Base-by-base conservation (phyloP, 371 early-diverging fungal genomes). In the Blastocladiella emersonii region DNA sequence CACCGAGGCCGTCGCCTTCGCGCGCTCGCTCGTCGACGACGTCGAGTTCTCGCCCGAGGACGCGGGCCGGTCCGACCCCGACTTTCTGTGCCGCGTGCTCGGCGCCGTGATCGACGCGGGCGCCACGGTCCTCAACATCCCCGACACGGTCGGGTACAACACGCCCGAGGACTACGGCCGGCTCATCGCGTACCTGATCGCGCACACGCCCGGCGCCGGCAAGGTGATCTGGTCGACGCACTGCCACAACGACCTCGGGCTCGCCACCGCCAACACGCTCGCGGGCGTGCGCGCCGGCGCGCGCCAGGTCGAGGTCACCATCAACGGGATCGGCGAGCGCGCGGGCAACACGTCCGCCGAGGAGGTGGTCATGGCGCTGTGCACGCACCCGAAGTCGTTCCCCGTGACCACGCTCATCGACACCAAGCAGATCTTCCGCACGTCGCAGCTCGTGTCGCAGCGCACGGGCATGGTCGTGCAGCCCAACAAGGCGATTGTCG, bases 271-370 rank as follows among this genome's bases (percentile, higher is more conserved):
- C 43, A 96, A 96, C 71, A 91, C 95, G 0, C 76, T 96, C 27
- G 84, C 93, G 43, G 97, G 93, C 63, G 78, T 96, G 44, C 66
- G 65, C 48, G 89, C 88, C 69, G 97, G 97, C 55, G 94, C 93
- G 17, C 83, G 95, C 17, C 97, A 96, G 70, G 93, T 95, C 8
- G 97, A 96, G 70, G 95, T 95, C 25, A 92, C 97, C 0, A 88
- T 96, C 71, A 94, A 95, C 78, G 95, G 96, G 41, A 96, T 96
- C 67, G 96, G 96, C 64, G 96, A 95, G 76, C 90, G 96, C 65
- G 96, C 95, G n/a, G 76, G 76, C 63, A 96, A 96, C 76, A 95
- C 97, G 3, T 79, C 95, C 19, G 77, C 95, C 73, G 97, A 96
- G 66, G 95, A 96, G 72, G 80, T 96, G 15, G 89, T 91, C 44